Evolutionary conservation across 2,329 filamentous ascomycete genomes (phyloP).

Genomic region (Byssochlamys sp.): DNA sequence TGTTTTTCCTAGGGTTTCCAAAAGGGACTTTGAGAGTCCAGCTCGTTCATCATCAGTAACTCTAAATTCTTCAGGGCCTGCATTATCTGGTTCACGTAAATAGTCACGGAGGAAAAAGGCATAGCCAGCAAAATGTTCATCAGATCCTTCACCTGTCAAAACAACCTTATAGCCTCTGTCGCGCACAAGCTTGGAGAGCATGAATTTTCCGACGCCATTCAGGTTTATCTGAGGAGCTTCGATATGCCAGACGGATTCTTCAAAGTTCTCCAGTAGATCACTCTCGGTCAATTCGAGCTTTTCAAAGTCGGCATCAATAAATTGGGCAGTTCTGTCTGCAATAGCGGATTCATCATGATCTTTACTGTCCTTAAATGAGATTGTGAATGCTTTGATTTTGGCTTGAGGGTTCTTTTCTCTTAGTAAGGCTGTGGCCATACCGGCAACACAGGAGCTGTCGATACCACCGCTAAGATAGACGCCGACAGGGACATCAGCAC

Average conservation of each 20-base stretch:
- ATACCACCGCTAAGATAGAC: conserved; percentile 50
- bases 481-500: conserved; percentile 50
- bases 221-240: conserved; percentile 42
- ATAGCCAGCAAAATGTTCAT: conserved; percentile 49
- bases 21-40: too few species aligned
- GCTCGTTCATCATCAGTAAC: too few species aligned
- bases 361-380: conserved; percentile 43
- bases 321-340: conserved; percentile 40
- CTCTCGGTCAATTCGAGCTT: conserved; percentile 38
- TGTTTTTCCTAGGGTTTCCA: too few species aligned
- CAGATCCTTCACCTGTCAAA: conserved; percentile 44
- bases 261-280: conserved; percentile 34
- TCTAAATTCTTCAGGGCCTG: conserved; percentile 25
- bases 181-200: conserved; percentile 39
- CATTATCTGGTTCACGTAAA: conserved; percentile 40
- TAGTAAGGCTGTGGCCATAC: conserved; percentile 47
- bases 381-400: conserved; percentile 43
- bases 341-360: conserved; percentile 44
- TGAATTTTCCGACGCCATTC: conserved; percentile 44
- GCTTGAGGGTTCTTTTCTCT: conserved; percentile 39
- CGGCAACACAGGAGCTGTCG: conserved; percentile 49
- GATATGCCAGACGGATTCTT: conserved; percentile 37
- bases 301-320: conserved; percentile 37
- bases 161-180: conserved; percentile 45
- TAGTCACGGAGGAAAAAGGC: conserved; percentile 38